Conservation (phyloP, 2,329 filamentous ascomycete species). For the Scedosporium minutisporum region DNA sequence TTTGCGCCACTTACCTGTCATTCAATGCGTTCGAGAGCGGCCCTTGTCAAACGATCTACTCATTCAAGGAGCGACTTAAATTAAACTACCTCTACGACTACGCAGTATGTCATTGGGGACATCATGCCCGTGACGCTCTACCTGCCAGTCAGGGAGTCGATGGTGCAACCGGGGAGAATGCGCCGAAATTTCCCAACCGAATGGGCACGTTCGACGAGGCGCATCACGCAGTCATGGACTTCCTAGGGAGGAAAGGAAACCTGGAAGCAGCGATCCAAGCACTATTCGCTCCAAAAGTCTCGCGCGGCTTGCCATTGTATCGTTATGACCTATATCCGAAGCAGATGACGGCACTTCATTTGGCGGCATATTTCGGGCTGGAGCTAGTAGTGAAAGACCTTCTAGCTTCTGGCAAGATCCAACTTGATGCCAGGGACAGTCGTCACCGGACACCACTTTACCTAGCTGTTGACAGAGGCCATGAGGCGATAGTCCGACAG, state of each 20-base stretch:
- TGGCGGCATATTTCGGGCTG: not conserved
- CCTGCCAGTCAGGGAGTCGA: too few relatives aligned
- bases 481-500: not conserved
- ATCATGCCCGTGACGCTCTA: constrained; percentile 16
- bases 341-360: too few relatives aligned
- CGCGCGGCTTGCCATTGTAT: too few relatives aligned
- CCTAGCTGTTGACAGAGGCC: not conserved
- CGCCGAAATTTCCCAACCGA: not conserved
- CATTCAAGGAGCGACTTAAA: constrained; percentile 13
- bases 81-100: constrained; percentile 19
- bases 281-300: too few relatives aligned
- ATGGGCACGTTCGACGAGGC: not conserved
- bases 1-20: constrained; percentile 27
- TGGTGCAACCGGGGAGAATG: not conserved
- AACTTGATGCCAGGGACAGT: not conserved
- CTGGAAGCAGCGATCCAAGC: too few relatives aligned
- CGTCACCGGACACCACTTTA: not conserved
- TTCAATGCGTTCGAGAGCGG: constrained; percentile 18
- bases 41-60: constrained; percentile 9
- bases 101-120: constrained; percentile 20
- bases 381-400: not conserved
- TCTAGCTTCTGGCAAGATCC: not conserved
- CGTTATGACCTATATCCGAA: too few relatives aligned
- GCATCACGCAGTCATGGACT: too few relatives aligned
- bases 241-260: too few relatives aligned